Base-by-base conservation (phyloP, 2,329 filamentous ascomycete species). In the Aspergillus texensis region DNA sequence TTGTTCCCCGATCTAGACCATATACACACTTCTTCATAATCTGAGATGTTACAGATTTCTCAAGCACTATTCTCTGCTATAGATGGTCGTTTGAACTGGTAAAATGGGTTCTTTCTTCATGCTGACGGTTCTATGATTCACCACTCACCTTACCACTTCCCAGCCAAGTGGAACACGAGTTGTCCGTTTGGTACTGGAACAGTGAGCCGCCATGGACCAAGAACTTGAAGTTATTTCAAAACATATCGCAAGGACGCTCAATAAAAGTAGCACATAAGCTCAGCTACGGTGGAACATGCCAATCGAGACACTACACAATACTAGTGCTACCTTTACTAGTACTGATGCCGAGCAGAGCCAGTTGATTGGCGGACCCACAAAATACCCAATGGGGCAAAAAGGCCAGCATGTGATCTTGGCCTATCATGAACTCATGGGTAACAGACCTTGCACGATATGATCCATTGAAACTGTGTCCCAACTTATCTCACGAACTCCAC, bases 331-430 rank as follows among this genome's bases (percentile, higher is more conserved):
- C 16, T 6, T n/a, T 5, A 19, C 16, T 41, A 34, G 10, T 6
- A 16, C 39, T 9, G 39, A n/a, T n/a, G 16, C 14, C 16, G 6
- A 39, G 6, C 6, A 19, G 46, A 5, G 16, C 4, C 46, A 50
- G 19, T 28, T 50, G 46, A 28, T 50, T 50, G 46, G 45, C 8
- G 24, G 32, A n/a, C 19, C 28, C 16, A 54, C 28, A 54, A 54
- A 36, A 9, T 34, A 21, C 28, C 30, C 4, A 16, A 54, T 21
- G 10, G n/a, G 52, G 52, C n/a, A 36, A 54, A 54, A 54, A 6
- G 16, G 52, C 52, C 52, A 54, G 52, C 52, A 54, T 54, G 52
- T 54, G 52, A 54, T 54, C 52, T 36, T n/a, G 6, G 9, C 24
- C 46, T 50, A 50, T 50, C 24, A 50, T 30, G 16, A 21, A 30